These are phyloP conservation scores for Cladosporium sp. DNA, from an alignment of 2,329 filamentous ascomycete genomes.

Conservation along the genomic window DNA sequence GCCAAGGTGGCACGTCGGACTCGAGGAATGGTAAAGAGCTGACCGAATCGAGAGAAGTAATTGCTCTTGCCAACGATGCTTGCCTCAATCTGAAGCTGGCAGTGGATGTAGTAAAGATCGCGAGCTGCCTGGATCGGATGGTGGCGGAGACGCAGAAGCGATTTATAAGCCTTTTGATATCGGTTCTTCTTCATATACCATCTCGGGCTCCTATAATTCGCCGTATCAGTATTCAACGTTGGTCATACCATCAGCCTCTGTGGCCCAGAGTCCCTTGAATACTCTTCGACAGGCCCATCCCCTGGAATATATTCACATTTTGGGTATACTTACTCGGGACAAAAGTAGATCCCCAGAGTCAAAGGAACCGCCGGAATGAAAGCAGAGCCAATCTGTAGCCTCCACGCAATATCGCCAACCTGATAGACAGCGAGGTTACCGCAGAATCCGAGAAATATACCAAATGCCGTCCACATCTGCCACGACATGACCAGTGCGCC, in stretches of 20 bases:
- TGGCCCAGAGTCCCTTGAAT: too few species aligned
- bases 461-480: constrained; percentile 47
- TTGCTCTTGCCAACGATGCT: constrained; percentile 32
- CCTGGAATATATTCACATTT: neutral
- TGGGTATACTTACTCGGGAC: constrained; percentile 31
- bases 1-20: constrained; percentile 38
- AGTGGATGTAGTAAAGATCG: constrained; percentile 50
- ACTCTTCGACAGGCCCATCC: neutral
- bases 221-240: neutral
- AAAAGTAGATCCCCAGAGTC: constrained; percentile 37
- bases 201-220: constrained; percentile 13
- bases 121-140: constrained; percentile 50
- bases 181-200: constrained; percentile 43
- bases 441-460: constrained; percentile 41
- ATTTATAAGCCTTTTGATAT: constrained; percentile 44
- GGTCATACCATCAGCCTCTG: too few species aligned
- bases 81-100: constrained; percentile 27
- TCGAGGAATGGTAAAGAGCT: constrained; percentile 47
- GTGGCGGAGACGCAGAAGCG: constrained; percentile 45
- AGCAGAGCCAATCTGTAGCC: constrained; percentile 43
- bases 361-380: constrained; percentile 46
- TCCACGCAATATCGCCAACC: constrained; percentile 37
- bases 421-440: constrained; percentile 40
- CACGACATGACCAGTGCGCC: constrained; percentile 54
- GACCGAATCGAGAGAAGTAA: constrained; percentile 40